Conservation (phyloP, 2,329 filamentous ascomycete species). For the Gaeumannomyces tritici region DNA sequence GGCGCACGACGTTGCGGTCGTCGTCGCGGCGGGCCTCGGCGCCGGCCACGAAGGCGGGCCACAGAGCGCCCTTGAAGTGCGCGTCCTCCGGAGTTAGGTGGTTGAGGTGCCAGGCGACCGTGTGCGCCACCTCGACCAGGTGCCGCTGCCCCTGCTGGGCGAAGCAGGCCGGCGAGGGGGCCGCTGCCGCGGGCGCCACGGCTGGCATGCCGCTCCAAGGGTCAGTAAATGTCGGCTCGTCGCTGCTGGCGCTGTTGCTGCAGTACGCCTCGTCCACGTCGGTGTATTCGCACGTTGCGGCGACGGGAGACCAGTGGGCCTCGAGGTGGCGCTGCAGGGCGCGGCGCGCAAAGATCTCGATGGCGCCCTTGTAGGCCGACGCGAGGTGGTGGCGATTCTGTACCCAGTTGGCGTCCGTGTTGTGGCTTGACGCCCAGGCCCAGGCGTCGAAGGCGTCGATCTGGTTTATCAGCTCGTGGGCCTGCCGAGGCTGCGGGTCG, state of each 20-base stretch:
- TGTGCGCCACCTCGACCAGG: neutral
- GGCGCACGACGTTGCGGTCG: neutral
- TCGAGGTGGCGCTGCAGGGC: slow-evolving; percentile 4
- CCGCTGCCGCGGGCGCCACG: neutral
- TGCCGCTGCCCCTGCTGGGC: neutral
- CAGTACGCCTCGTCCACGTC: neutral
- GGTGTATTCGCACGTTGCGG: neutral
- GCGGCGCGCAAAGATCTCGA: slow-evolving; percentile 3
- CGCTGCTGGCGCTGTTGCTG: neutral
- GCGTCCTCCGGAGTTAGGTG: slow-evolving; percentile 5
- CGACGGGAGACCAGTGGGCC: neutral
- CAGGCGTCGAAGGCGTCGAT: neutral
- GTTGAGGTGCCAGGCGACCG: slow-evolving; percentile 4
- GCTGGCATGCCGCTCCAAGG: neutral
- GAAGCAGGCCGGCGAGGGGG: neutral
- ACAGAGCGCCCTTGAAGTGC: slow-evolving; percentile 9
- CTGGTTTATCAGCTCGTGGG: neutral
- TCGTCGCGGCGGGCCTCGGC: slow-evolving; percentile 4
- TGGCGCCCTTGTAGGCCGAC: slow-evolving; percentile 7
- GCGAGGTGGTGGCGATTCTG: slow-evolving; percentile 3
- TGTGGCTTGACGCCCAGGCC: neutral
- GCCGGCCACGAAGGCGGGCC: slow-evolving; percentile 7
- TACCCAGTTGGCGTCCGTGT: neutral
- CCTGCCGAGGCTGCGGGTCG: neutral
- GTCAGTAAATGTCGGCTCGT: neutral